Evolutionary conservation across 805 yeast species (phyloP).

Genomic region (Candida corydali): DNA sequence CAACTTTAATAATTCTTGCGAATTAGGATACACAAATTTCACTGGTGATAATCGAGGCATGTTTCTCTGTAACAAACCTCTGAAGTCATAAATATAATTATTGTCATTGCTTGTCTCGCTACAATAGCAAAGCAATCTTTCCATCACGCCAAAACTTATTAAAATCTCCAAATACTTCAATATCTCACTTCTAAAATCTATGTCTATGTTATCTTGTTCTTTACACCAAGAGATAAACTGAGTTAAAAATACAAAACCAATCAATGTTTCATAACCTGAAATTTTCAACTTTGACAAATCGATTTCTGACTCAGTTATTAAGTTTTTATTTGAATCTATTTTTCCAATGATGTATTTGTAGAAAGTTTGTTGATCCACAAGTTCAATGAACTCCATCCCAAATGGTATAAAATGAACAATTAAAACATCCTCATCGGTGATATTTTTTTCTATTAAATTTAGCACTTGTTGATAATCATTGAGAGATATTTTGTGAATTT

Average conservation of each 20-base stretch:
- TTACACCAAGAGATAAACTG: conserved; percentile 69
- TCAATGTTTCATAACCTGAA: conserved; percentile 38
- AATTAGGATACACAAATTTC: conserved; percentile 49
- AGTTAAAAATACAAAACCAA: conserved; percentile 48
- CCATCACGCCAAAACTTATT: conserved; percentile 66
- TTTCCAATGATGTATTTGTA: conserved; percentile 34
- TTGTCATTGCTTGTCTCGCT: conserved; percentile 51
- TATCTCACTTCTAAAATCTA: conserved; percentile 53
- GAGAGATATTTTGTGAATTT: conserved; percentile 22
- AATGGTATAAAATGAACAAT: conserved; percentile 63
- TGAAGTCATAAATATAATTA: conserved; percentile 55
- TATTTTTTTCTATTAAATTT: conserved; percentile 37
- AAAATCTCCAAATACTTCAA: conserved; percentile 56
- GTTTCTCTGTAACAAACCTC: conserved; percentile 62
- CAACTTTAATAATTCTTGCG: conserved; percentile 24
- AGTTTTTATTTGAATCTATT: conserved; percentile 18
- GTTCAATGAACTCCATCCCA: conserved; percentile 39
- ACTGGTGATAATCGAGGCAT: conserved; percentile 54
- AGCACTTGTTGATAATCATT: conserved; percentile 38
- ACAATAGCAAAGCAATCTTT: conserved; percentile 56
- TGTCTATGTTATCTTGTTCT: conserved; percentile 33
- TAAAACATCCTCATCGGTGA: conserved; percentile 60
- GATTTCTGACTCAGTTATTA: conserved; percentile 12
- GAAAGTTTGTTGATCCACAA: conserved; percentile 32
- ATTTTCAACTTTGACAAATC: conserved; percentile 30